Evolutionary conservation across 352 stramenopile species (phyloP), one percentile per base, ranked within the genome.

Genomic region (Phytophthora melonis): DNA sequence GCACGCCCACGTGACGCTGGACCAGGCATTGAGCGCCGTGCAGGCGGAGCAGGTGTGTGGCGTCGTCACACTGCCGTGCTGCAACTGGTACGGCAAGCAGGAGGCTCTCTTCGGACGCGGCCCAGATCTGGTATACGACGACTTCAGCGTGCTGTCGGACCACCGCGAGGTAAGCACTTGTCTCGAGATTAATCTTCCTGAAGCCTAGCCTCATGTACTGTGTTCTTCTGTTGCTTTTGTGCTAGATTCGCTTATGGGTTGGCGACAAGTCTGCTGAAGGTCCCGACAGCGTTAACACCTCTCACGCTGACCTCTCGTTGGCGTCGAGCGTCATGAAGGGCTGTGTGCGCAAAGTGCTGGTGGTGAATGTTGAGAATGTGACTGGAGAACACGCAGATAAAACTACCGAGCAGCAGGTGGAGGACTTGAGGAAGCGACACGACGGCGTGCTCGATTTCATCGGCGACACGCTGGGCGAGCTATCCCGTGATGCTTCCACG

Each of bases 51-150:
- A 82, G 18, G 47, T 94, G 27, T 82, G 83, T 19, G 89, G 85
- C 6, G 82, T 94, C 5, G 78, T 94, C 8, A 94, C 89, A 32
- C 71, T 94, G 36, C 89, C 87, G 16, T 95, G 89, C 70, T 95
- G 89, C 67, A 95, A 95, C 61, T 95, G 89, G 89, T 95, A 94
- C 59, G 82, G 84, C 13, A 69, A 85, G 19, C 89, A 95, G 52
- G 86, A 94, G 59, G 30, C 41, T 36, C 78, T 92, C 34, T 89
- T 86, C 50, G 79, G 71, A n/a, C 75, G 81, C 0, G 77, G 71
- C 0, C 87, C 87, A 1, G 79, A 92, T 53, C 58, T 95, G 39
- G 89, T 95, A 3, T 95, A 94, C 68, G 87, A 95, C 61, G 89
- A 95, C 58, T 93, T 92, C 52, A 93, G 89, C 57, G 90, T 95